Base-by-base conservation (phyloP, 2,329 filamentous ascomycete genomes). In the Fusarium bulbicola region DNA sequence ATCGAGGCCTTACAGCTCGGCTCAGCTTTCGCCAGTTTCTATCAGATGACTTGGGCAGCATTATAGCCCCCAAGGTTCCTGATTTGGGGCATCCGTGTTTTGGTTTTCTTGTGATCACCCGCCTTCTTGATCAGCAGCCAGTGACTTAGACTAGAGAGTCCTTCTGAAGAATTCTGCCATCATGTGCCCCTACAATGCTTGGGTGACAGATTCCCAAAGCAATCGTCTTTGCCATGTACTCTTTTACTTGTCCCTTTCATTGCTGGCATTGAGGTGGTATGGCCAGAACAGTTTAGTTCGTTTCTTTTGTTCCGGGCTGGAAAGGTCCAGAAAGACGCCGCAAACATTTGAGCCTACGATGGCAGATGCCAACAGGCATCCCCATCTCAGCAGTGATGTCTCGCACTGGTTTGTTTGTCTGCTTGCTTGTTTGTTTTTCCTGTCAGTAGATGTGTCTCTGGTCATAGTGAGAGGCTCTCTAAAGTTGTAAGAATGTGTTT, bases 171-270 rank as follows among this genome's bases (percentile, higher is more conserved):
- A 66, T 34, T 32, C 36, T 52, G 34, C 58, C 59, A 45, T 67
- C 70, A 71, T 73, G 66, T 71, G 66, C 46, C 50, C 60, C 42
- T 49, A 49, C 40, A 56, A 28, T 46, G 73, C 47, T 59, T 63
- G 64, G 26, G 43, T 62, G 71, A 66, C 68, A 56, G 69, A 42
- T 50, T 52, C 40, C 30, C 49, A 52, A 50, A 53, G 49, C 30
- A 37, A 34, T 21, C 14, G 15, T 36, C 45, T 62, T 66, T 46
- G 26, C 39, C 42, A 28, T 61, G 56, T 36, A 39, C 14, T 53
- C 57, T 49, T 58, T 57, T 58, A 59, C 67, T 63, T 67, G 62
- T 63, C 65, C 65, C 62, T 57, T 62, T 70, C 49, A 37, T 14
- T 20, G 7, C 47, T 52, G 40, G 13, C 30, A 50, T 24, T 24